These are phyloP conservation scores for Kodamaea fungicola DNA, from an alignment of 1,139 yeast genomes.

Conservation along the genomic window DNA sequence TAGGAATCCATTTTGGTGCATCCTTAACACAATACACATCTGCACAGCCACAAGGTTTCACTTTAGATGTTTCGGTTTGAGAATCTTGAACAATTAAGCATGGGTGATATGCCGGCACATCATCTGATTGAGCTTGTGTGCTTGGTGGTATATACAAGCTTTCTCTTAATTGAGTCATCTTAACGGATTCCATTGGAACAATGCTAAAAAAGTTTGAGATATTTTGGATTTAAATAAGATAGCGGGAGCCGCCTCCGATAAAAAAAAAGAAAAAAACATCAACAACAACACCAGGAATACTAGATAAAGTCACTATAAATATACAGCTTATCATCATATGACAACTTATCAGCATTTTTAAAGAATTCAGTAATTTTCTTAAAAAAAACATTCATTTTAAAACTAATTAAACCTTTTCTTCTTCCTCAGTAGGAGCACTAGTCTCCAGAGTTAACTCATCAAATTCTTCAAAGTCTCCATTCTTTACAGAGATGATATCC, in stretches of 20 bases:
- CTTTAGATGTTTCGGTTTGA: conserved; percentile 37
- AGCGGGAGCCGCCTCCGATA: no score
- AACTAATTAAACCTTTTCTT: no score
- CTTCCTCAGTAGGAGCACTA: no score
- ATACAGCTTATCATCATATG: no score
- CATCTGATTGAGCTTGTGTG: conserved; percentile 9
- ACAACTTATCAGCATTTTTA: no score
- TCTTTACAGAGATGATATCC: background rate
- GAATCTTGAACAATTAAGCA: conserved; percentile 44
- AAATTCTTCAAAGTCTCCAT: background rate
- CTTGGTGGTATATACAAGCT: conserved; percentile 36
- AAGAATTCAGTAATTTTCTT: no score
- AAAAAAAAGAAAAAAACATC: no score
- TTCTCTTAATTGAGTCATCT: conserved; percentile 24
- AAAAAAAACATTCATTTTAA: no score
- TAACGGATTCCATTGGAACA: conserved; percentile 28
- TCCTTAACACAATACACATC: conserved; percentile 42
- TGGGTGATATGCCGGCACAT: conserved; percentile 41
- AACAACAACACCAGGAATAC: no score
- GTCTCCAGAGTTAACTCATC: no score
- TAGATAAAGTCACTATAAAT: no score
- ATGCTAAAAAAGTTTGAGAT: no score
- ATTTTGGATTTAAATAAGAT: background rate
- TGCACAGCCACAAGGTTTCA: conserved; percentile 44
- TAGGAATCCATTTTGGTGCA: conserved; percentile 44